Conservation (phyloP, 495 filamentous ascomycete species). For the Cairneyella variabilis region DNA sequence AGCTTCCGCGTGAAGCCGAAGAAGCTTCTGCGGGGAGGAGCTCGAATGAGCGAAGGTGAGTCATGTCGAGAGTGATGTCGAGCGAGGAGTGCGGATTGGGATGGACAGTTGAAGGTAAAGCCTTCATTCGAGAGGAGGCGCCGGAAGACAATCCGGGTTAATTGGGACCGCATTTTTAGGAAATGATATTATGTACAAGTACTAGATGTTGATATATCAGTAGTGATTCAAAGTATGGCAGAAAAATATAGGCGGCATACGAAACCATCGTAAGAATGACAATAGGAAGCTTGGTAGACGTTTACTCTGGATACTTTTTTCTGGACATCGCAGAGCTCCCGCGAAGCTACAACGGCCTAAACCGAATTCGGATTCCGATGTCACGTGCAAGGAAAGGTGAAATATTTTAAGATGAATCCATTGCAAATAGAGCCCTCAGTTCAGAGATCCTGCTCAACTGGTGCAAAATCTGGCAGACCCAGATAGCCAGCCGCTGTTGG, state of each 20-base stretch:
- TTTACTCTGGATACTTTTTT: conserved; percentile 12
- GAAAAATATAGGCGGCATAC: conserved; percentile 6
- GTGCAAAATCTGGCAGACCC: no score
- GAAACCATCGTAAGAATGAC: conserved; percentile 8
- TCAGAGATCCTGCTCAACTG: not conserved
- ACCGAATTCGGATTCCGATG: not conserved
- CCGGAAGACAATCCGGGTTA: conserved; percentile 70
- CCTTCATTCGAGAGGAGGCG: conserved; percentile 64
- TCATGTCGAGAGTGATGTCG: conserved; percentile 9
- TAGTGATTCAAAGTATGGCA: no score
- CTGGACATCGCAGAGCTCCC: not conserved
- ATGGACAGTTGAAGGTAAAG: conserved; percentile 34
- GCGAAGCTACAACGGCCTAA: not conserved
- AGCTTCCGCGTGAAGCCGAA: conserved; percentile 56
- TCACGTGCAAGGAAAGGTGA: not conserved
- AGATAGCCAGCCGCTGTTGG: no score
- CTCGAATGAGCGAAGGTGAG: conserved; percentile 25
- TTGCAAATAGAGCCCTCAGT: not conserved
- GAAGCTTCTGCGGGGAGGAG: conserved; percentile 47
- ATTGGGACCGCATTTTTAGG: conserved; percentile 69
- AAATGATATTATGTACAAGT: conserved; percentile 15
- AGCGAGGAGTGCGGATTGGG: conserved; percentile 11
- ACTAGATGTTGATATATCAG: no score
- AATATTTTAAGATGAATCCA: not conserved
- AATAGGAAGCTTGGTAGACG: conserved; percentile 14